These are phyloP conservation scores for Primulina tabacum DNA, from an alignment of 257 asterid genomes.

Conservation along the genomic window DNA sequence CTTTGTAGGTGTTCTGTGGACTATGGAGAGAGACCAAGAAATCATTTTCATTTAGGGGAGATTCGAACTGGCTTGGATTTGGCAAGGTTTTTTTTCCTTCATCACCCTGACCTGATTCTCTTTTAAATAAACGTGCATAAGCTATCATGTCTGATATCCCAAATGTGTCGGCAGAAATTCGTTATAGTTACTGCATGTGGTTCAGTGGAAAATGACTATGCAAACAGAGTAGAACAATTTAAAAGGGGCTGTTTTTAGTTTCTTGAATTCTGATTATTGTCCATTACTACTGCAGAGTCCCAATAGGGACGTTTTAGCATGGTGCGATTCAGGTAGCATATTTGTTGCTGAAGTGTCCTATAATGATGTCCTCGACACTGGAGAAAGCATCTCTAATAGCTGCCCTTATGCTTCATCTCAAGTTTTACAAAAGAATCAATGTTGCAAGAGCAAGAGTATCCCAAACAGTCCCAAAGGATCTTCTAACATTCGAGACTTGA, in stretches of 20 bases:
- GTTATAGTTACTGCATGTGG: neutral
- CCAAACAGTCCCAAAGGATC: neutral
- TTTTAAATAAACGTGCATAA: neutral
- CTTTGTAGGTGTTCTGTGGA: conserved; percentile 74
- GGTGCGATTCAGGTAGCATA: conserved; percentile 57
- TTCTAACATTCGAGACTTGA: neutral
- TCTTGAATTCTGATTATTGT: conserved; percentile 16
- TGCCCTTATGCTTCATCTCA: neutral
- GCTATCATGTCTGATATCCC: neutral
- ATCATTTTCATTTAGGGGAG: conserved; percentile 81
- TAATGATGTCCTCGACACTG: neutral
- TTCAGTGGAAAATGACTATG: neutral
- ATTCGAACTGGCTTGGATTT: conserved; percentile 98
- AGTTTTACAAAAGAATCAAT: neutral
- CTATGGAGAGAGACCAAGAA: conserved; percentile 65
- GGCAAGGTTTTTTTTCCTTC: conserved; percentile 52
- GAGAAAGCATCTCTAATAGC: neutral
- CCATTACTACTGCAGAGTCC: conserved; percentile 34
- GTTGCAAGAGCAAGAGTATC: neutral
- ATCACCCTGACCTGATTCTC: conserved; percentile 2
- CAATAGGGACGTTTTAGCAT: conserved; percentile 43
- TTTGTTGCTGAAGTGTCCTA: conserved; percentile 45
- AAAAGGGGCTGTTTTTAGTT: neutral
- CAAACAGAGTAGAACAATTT: neutral
- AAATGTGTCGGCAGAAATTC: neutral